phyloP scores from a whole-genome alignment of 768 basidiomycete genomes.

The Mycena haematopus region DNA sequence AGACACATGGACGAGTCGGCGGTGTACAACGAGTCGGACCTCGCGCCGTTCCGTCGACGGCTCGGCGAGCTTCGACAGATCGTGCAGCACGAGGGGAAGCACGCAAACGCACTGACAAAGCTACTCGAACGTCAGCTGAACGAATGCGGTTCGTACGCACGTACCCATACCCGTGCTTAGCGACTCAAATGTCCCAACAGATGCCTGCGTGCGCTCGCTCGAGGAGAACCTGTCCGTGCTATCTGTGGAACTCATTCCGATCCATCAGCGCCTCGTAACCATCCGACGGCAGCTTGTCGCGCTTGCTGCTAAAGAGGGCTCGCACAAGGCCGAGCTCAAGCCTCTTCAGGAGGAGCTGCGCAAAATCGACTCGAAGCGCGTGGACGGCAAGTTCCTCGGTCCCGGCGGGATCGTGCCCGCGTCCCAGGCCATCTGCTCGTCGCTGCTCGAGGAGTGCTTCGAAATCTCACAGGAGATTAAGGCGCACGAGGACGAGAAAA shows the following conservation, averaged over 20 bases:
- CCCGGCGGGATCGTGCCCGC: slow-evolving; percentile 89
- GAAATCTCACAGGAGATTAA: slow-evolving; percentile 95
- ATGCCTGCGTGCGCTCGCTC: slow-evolving; percentile 77
- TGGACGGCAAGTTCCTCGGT: slow-evolving; percentile 95
- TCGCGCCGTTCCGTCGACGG: slow-evolving; percentile 85
- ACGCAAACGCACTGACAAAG: slow-evolving; percentile 86
- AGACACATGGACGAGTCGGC: slow-evolving; percentile 96
- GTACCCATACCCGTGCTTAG: neutral
- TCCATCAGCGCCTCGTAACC: slow-evolving; percentile 88
- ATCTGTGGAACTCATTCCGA: slow-evolving; percentile 87
- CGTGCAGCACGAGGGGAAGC: slow-evolving; percentile 85
- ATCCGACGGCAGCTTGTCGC: slow-evolving; percentile 89
- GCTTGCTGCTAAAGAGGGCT: slow-evolving; percentile 86
- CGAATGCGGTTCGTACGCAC: slow-evolving; percentile 76
- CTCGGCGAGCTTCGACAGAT: slow-evolving; percentile 84
- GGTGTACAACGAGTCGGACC: slow-evolving; percentile 91
- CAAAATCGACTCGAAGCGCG: slow-evolving; percentile 95
- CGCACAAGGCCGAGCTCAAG: slow-evolving; percentile 87
- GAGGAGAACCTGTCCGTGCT: slow-evolving; percentile 86
- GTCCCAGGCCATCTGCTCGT: slow-evolving; percentile 91
- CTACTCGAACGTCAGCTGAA: slow-evolving; percentile 90
- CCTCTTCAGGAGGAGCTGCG: slow-evolving; percentile 91
- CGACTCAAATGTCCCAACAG: slow-evolving; percentile 46
- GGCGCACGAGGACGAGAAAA: slow-evolving; percentile 87
- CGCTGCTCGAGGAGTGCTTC: slow-evolving; percentile 95